Evolutionary conservation across 2,329 filamentous ascomycete species (phyloP), one percentile per base, ranked within the genome.

Genomic region (Colletotrichum shisoi): DNA sequence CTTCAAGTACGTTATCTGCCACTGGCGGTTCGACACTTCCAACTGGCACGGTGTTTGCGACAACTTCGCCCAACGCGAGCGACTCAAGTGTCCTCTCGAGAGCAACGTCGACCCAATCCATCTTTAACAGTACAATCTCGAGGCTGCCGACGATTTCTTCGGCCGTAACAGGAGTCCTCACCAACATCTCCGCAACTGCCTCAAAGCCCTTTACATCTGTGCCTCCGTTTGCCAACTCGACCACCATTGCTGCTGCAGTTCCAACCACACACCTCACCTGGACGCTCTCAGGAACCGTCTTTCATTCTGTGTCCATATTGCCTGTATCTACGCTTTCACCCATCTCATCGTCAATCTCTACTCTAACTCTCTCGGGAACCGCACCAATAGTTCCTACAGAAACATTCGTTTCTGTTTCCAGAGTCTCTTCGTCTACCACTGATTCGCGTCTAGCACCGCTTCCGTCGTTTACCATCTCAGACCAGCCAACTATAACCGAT

Each of bases 151-250:
- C 39, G 2, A 21, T 21, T 5, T 17, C 39, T 34, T 34, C 31
- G 19, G 53, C 48, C 5, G 34, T 21, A 11, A 53, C 58, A n/a
- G 39, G 13, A 13, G 3, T 53, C 9, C 17, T 19, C 1, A 52
- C 39, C 13, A 15, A n/a, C 15, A 51, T n/a, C 11, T 19, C 27
- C 5, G 7, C 31, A 11, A 21, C 46, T 8, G 3, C 40, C 2
- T 19, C 46, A 24, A n/a, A 17, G 15, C 17, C 39, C 15, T 31
- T 53, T 0, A 24, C 24, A 12, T 34, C 27, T 3, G 21, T 44
- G 17, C 13, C 49, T 27, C 62, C 57, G 11, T 65, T 62, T 8
- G 19, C 44, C 31, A 64, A 67, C 48, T 64, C 64, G 8, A 67
- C 64, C 24, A 37, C 37, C 40, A 27, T 51, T n/a, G 42, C 61